Evolutionary conservation across 176 grass and related monocot species (phyloP), one percentile per base, ranked within the genome.

Genomic region (Ensete ventricosum): DNA sequence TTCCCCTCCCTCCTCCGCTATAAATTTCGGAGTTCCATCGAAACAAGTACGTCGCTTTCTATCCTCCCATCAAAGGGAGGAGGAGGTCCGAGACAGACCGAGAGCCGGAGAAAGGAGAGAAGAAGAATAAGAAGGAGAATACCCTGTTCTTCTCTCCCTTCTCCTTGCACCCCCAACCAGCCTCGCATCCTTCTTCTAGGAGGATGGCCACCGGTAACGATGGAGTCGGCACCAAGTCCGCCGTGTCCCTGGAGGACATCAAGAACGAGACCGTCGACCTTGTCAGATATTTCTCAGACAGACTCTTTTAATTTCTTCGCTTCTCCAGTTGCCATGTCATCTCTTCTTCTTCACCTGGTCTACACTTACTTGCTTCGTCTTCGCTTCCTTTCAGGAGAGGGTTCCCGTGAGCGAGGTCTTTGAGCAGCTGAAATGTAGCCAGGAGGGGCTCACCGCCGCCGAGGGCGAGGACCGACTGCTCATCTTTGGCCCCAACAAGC

Each of bases 401-500:
- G 71, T 87, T 43, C 77, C 89, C 1, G 81, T 92, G 54, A 83
- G 80, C 16, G 87, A 96, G 85, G 93, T 96, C 53, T 96, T 96
- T 73, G 25, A 73, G 79, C 88, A 83, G 69, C 79, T 96, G n/a
- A 90, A 88, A 77, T 90, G 93, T 74, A 82, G 81, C 64, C 64
- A 34, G 62, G 91, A 92, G 68, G 93, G 93, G 8, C 93, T 92
- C 43, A 79, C 85, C 43, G 69, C 69, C 60, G 67, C 73, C 1
- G 93, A 92, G 64, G 89, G 78, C 3, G 83, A 83, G 59, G 26
- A 68, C 50, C 83, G 90, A 14, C 81, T 97, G 17, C 54, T 62
- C 52, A 9, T 88, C 20, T 97, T 92, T 69, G 93, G 93, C 7
- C 77, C 81, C 81, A 92, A 92, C 87, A 97, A 88, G 85, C 85